Percentiles rank a stretch among this genome's conserved stretches.
phyloP scores from a whole-genome alignment of 306 rosid species.

The Quercus suber region DNA sequence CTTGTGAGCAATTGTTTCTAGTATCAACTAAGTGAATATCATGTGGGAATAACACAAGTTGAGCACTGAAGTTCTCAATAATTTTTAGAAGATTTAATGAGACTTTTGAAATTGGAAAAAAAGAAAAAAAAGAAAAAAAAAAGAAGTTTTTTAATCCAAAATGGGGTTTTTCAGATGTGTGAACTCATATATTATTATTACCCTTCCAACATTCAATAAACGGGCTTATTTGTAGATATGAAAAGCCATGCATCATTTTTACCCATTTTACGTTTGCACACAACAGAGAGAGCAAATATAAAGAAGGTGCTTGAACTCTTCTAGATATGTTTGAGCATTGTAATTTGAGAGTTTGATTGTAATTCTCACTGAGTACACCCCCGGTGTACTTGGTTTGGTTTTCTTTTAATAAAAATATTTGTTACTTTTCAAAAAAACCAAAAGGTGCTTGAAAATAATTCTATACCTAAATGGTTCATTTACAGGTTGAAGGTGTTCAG shows the following conservation, averaged over 20 bases:
- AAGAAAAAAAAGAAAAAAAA: accelerated
- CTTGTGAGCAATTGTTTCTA: not conserved
- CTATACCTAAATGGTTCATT: not conserved
- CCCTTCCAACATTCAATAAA: not conserved
- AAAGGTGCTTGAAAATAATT: too few relatives aligned
- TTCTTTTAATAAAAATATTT: too few relatives aligned
- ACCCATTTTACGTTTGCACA: not conserved
- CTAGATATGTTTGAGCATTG: too few relatives aligned
- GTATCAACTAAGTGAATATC: not conserved
- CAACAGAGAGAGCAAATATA: not conserved
- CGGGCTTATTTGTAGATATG: not conserved
- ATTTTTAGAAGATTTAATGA: not conserved
- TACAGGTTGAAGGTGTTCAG: slow-evolving; percentile 85
- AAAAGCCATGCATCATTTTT: not conserved
- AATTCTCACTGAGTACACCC: too few relatives aligned
- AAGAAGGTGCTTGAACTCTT: too few relatives aligned
- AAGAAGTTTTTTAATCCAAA: not conserved
- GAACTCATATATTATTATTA: not conserved
- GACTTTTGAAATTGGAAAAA: not conserved
- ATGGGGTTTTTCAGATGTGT: slow-evolving; percentile 4
- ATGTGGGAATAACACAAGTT: not conserved
- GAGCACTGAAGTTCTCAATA: not conserved
- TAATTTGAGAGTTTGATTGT: too few relatives aligned
- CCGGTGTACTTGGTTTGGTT: too few relatives aligned
- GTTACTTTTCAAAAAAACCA: too few relatives aligned